Conservation (phyloP, 306 rosid species). For the Prunus persica region Prunus_persica_NCBIv2 NC_034012.1:9737001-9737500, state of each 20-base stretch:
- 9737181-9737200: neutral
- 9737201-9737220: neutral
- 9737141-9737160: conserved; percentile 2
- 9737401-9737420: conserved; percentile 12
- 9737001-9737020: neutral
- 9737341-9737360: neutral
- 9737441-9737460: conserved; percentile 21
- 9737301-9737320: conserved; percentile 1
- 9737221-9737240: neutral
- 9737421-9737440: conserved; percentile 17
- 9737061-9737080: neutral
- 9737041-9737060: neutral
- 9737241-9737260: neutral
- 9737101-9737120: conserved; percentile 2
- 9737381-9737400: neutral
- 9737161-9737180: neutral
- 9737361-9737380: neutral
- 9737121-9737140: neutral
- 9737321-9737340: neutral
- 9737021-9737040: neutral
- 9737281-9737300: neutral
- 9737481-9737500: conserved; percentile 67
- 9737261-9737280: neutral
- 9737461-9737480: conserved; percentile 94
- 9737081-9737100: neutral